Evolutionary conservation across 2,329 filamentous ascomycete species (phyloP).

Genomic region (Aureobasidium sp.): DNA sequence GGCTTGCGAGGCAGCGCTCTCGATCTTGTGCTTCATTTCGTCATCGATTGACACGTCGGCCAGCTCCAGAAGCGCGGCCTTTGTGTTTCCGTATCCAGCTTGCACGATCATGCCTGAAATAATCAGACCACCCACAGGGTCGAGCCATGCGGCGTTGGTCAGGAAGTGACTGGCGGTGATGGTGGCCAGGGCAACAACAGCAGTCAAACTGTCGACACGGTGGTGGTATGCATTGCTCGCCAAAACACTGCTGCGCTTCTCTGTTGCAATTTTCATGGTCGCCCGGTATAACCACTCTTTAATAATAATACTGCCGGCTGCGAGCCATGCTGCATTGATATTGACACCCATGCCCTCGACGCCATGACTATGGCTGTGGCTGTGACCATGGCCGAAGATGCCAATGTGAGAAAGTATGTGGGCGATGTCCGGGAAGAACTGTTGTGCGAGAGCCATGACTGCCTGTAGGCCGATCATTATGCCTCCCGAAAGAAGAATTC

Average conservation of each 20-base stretch:
- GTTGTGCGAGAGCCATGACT: constrained; percentile 48
- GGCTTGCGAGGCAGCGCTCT: constrained; percentile 53
- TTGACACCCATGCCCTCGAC: constrained; percentile 56
- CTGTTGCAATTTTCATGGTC: constrained; percentile 92
- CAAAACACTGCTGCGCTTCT: constrained; percentile 90
- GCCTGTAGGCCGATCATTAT: constrained; percentile 75
- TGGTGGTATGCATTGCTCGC: constrained; percentile 96
- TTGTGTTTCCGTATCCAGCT: constrained; percentile 79
- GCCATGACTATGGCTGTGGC: constrained; percentile 57
- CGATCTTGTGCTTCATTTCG: constrained; percentile 66
- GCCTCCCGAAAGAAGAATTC: constrained; percentile 80
- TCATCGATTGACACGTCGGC: constrained; percentile 84
- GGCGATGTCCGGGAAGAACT: constrained; percentile 40
- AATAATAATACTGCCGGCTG: constrained; percentile 76
- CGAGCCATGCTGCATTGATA: constrained; percentile 90
- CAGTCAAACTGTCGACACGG: constrained; percentile 89
- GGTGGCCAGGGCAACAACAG: constrained; percentile 81
- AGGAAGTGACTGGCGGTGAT: constrained; percentile 86
- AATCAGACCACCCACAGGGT: constrained; percentile 83
- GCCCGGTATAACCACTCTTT: constrained; percentile 98
- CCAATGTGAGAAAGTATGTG: constrained; percentile 34
- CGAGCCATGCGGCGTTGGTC: constrained; percentile 79
- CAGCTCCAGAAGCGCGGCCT: constrained; percentile 72
- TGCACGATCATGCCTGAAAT: constrained; percentile 92
- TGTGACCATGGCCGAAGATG: constrained; percentile 46